phyloP scores from a whole-genome alignment of 345 rosid genomes.

The Ricinus communis region DNA sequence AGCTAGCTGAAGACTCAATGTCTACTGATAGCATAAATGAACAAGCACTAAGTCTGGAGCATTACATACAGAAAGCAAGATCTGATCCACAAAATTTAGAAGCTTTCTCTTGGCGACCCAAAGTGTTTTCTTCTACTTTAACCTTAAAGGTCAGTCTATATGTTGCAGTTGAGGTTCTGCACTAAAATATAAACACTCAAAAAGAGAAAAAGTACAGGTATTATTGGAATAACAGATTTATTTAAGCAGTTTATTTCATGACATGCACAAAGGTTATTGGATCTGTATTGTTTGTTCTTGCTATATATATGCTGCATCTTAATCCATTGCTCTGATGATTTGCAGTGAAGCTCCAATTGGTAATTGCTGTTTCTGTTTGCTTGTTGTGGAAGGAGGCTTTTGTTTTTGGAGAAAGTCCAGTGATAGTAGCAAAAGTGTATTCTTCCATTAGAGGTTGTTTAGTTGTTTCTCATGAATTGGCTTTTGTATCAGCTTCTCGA shows the following conservation, averaged over 20 bases:
- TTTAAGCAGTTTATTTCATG: too few species aligned
- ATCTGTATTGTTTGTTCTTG: too few species aligned
- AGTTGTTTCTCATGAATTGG: background rate
- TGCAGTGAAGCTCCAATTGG: background rate
- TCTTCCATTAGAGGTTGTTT: background rate
- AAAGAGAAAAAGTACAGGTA: too few species aligned
- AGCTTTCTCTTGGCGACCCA: constrained; percentile 69
- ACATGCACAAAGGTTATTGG: background rate
- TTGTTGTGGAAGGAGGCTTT: background rate
- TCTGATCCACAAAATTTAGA: constrained; percentile 44
- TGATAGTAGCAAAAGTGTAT: background rate
- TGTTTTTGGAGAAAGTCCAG: background rate
- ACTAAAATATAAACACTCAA: too few species aligned
- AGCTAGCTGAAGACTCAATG: constrained; percentile 72
- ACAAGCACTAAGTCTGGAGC: constrained; percentile 53
- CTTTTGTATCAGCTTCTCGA: constrained; percentile 3
- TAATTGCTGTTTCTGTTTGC: background rate
- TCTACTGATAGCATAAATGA: constrained; percentile 57
- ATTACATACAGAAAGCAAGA: constrained; percentile 42
- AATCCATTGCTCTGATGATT: background rate
- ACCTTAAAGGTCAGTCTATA: constrained; percentile 33
- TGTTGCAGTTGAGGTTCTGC: too few species aligned
- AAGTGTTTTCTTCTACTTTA: constrained; percentile 61
- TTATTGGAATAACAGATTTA: too few species aligned
- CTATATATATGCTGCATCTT: background rate